Conservation (phyloP, 352 stramenopile genomes). For the Peronospora farinosa region DNA sequence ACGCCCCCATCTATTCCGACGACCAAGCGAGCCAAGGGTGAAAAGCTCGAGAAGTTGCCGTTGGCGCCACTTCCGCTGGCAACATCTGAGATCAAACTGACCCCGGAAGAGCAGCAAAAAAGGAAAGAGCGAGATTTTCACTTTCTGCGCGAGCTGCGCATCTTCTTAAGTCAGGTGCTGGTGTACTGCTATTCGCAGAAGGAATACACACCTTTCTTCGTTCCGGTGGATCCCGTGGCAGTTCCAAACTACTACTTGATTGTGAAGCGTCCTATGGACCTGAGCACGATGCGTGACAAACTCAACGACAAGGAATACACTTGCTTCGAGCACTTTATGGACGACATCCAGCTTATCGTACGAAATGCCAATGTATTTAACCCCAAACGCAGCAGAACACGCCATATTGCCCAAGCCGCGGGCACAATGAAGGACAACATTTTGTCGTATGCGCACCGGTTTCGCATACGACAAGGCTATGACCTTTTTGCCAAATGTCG, state of each 20-base stretch:
- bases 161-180: constrained; percentile 81
- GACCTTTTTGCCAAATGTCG: constrained; percentile 86
- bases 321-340: constrained; percentile 83
- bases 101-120: constrained; percentile 34
- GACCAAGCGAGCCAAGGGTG: constrained; percentile 18
- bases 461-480: constrained; percentile 82
- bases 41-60: constrained; percentile 49
- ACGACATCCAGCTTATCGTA: constrained; percentile 85
- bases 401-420: constrained; percentile 74
- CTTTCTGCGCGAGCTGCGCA: constrained; percentile 80
- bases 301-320: constrained; percentile 87
- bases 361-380: constrained; percentile 88
- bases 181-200: constrained; percentile 75
- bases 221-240: constrained; percentile 61
- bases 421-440: constrained; percentile 88
- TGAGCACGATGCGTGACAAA: constrained; percentile 85
- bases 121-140: constrained; percentile 74
- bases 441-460: constrained; percentile 79
- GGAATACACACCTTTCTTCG: constrained; percentile 59
- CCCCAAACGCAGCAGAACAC: constrained; percentile 63
- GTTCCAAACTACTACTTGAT: constrained; percentile 89
- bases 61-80: constrained; percentile 45
- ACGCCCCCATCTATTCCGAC: constrained; percentile 31
- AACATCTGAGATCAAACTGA: constrained; percentile 22
- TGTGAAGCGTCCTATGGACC: constrained; percentile 82